A percentile compares a stretch with the other conserved stretches of the same genome.
These are phyloP conservation scores for Phytophthora pistaciae DNA, from an alignment of 352 stramenopile genomes.

Conservation along the genomic window DNA sequence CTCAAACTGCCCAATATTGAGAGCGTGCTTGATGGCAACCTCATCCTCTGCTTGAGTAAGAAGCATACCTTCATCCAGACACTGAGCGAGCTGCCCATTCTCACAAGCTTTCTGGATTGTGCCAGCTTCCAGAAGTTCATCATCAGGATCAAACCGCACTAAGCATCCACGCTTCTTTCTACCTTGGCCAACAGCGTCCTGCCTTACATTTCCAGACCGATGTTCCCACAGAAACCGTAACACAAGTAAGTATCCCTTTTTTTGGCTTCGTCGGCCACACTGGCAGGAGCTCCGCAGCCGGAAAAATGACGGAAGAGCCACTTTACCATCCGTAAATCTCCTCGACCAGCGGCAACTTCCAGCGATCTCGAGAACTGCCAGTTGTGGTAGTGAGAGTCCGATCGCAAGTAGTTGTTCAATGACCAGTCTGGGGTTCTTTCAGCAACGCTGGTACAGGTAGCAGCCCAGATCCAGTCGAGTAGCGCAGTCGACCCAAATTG, in stretches of 20 bases:
- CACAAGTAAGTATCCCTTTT: background rate
- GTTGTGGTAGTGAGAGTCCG: constrained; percentile 1
- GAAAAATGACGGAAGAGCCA: background rate
- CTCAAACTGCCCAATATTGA: background rate
- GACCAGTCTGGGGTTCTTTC: background rate
- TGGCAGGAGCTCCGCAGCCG: background rate
- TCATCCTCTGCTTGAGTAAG: background rate
- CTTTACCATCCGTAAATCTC: background rate
- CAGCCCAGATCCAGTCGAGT: constrained; percentile 7
- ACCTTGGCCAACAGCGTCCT: background rate
- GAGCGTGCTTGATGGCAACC: background rate
- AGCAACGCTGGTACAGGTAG: background rate
- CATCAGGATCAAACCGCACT: background rate
- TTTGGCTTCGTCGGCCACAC: background rate
- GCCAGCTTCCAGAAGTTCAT: background rate
- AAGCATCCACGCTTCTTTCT: background rate
- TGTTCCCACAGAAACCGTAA: background rate
- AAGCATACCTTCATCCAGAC: background rate
- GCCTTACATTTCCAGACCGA: background rate
- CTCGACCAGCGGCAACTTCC: background rate
- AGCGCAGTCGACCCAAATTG: background rate
- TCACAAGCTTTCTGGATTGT: background rate
- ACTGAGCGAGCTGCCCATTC: background rate
- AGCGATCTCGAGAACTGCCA: constrained; percentile 5
- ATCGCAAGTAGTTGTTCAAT: constrained; percentile 4